Conservation (phyloP, 2,329 filamentous ascomycete species). For the Paracamarosporium sp. region DNA sequence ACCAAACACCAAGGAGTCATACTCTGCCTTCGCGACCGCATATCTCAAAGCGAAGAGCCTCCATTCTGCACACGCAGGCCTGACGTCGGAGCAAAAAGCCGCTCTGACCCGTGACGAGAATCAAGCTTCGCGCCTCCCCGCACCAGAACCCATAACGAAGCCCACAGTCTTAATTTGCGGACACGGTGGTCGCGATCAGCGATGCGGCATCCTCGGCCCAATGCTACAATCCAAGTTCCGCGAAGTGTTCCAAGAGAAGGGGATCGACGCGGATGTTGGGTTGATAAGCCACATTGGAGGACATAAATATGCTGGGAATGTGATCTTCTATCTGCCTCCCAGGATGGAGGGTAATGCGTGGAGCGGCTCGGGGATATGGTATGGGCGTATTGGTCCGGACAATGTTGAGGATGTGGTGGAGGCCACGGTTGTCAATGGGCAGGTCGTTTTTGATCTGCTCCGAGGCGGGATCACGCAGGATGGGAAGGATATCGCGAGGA, state of each 20-base stretch:
- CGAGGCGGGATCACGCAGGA: constrained; percentile 66
- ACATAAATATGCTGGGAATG: constrained; percentile 85
- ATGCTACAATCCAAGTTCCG: constrained; percentile 75
- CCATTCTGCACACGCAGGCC: constrained; percentile 64
- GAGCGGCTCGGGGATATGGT: constrained; percentile 79
- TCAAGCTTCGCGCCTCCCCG: constrained; percentile 55
- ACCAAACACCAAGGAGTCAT: constrained; percentile 65
- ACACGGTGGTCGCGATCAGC: constrained; percentile 79
- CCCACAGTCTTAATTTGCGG: constrained; percentile 80
- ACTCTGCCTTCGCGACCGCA: constrained; percentile 65
- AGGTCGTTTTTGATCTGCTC: constrained; percentile 73
- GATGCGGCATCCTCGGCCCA: constrained; percentile 84
- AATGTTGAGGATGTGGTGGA: constrained; percentile 78
- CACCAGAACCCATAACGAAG: constrained; percentile 55
- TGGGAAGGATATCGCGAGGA: constrained; percentile 34
- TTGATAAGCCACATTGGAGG: constrained; percentile 82
- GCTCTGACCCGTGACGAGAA: constrained; percentile 55
- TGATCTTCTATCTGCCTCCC: constrained; percentile 80
- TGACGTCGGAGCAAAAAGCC: constrained; percentile 61
- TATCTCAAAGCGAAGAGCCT: constrained; percentile 70
- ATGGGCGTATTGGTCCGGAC: constrained; percentile 76
- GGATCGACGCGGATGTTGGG: constrained; percentile 66
- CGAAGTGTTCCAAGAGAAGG: constrained; percentile 59
- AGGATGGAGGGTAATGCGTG: constrained; percentile 58
- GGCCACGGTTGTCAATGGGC: constrained; percentile 72